Base-by-base conservation (phyloP, 805 yeast genomes). In the Pichia thaimueangensis region DNA sequence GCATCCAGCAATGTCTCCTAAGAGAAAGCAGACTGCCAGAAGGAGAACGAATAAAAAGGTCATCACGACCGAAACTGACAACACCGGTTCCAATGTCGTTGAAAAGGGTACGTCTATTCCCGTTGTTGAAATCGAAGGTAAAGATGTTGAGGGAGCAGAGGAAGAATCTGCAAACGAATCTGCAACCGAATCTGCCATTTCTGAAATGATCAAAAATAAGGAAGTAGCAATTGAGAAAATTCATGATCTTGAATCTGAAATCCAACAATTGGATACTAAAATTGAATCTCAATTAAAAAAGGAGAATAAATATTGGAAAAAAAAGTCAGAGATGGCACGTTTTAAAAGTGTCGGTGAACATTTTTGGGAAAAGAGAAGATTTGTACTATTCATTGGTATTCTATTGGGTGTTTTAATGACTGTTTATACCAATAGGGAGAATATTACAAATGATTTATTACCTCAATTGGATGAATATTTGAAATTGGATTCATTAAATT, bases 331-430 rank as follows among this genome's bases (percentile, higher is more conserved):
- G 31, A 29, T 21, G 25, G 13, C 21, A 15, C 22, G 15, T 17
- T 22, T 20, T 30, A 25, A 32, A 17, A 30, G 22, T n/a, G 36
- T 48, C 6, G 44, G 45, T 6, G 25, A 39, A 6, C 51, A 45
- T 37, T 48, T 48, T 30, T 48, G 49, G 47, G 51, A 48, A 36
- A 48, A 44, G 24, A 42, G 48, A 23, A 41, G 49, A 29, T 50
- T 45, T 35, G 42, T 51, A 6, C 41, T 51, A 21, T 11, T 82
- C 0, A 57, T 85, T 30, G 96, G 96, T 35, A 78, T 94, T 0
- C 35, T 86, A 1, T 47, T 86, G 12, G 96, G 96, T 13, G 64
- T 86, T 1, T 36, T 71, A 0, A 51, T 76, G 3, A 88, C 96
- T 0, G 67, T 76, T 25, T 75, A 82, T 51, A 83, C 83, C 5